Conservation (phyloP, 2,329 filamentous ascomycete species). For the Orbilia oligospora region DNA sequence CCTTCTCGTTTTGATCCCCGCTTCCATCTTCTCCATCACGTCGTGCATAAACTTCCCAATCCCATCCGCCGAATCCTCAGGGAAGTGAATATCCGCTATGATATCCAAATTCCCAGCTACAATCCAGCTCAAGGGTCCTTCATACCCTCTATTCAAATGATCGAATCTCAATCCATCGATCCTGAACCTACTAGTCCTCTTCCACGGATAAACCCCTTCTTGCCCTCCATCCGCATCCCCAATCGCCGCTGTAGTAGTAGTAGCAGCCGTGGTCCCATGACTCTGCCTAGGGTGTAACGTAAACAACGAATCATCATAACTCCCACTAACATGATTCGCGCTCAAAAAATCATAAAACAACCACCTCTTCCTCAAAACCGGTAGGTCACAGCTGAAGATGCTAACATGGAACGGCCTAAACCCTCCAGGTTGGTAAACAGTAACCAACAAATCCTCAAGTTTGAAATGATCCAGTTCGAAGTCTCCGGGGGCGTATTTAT, state of each 20-base stretch:
- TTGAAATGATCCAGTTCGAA: conserved; percentile 98
- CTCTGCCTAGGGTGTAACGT: conserved; percentile 95
- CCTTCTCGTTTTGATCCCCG: conserved; percentile 77
- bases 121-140: conserved; percentile 97
- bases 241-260: conserved; percentile 68
- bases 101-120: conserved; percentile 98
- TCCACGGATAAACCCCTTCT: conserved; percentile 81
- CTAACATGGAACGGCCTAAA: conserved; percentile 97
- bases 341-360: conserved; percentile 97
- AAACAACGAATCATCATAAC: conserved; percentile 94
- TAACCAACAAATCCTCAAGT: conserved; percentile 91
- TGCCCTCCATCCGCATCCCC: conserved; percentile 73
- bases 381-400: conserved; percentile 95
- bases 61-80: conserved; percentile 86
- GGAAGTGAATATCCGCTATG: conserved; percentile 94
- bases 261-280: conserved; percentile 77
- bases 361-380: conserved; percentile 93
- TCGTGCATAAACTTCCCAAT: conserved; percentile 96
- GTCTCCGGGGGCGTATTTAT: conserved; percentile 89
- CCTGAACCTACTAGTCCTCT: conserved; percentile 91
- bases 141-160: conserved; percentile 91
- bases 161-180: conserved; percentile 96
- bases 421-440: conserved; percentile 87
- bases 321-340: conserved; percentile 95
- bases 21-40: conserved; percentile 95